phyloP scores from a whole-genome alignment of 139 green algal genomes.

The Chlorella sp. region DNA sequence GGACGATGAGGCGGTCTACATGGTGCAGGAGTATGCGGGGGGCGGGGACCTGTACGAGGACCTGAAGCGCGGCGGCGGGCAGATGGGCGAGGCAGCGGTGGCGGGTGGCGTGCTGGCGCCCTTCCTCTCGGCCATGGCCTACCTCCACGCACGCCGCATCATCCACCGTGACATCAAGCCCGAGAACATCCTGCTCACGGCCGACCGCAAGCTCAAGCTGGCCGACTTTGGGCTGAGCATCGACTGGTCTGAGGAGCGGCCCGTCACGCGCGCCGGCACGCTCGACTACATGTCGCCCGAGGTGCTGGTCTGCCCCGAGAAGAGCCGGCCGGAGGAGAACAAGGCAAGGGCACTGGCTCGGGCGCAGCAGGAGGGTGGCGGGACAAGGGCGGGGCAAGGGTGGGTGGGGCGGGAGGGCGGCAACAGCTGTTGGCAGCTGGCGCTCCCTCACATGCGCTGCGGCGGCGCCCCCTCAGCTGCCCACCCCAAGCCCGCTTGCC shows the following conservation, averaged over 20 bases:
- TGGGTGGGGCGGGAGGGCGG: not conserved
- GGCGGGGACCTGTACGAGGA: conserved; percentile 83
- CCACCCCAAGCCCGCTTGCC: not conserved
- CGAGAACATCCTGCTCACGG: conserved; percentile 86
- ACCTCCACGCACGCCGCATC: conserved; percentile 59
- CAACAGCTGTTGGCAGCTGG: not conserved
- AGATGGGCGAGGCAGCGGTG: conserved; percentile 55
- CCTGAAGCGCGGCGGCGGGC: conserved; percentile 64
- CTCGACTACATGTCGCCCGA: conserved; percentile 40
- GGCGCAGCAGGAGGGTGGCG: too few species aligned
- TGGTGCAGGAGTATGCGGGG: conserved; percentile 77
- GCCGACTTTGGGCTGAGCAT: conserved; percentile 74
- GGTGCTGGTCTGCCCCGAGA: conserved; percentile 55
- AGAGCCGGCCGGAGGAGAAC: conserved; percentile 75
- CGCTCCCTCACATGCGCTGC: not conserved
- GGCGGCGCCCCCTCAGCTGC: not conserved
- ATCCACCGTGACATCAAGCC: conserved; percentile 83
- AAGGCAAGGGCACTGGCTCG: conserved; percentile 44
- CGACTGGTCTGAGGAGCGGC: conserved; percentile 47
- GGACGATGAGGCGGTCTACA: conserved; percentile 74
- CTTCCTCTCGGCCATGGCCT: conserved; percentile 75
- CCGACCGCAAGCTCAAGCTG: conserved; percentile 39
- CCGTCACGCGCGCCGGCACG: conserved; percentile 55
- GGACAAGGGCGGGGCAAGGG: too few species aligned
- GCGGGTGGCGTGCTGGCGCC: conserved; percentile 67